phyloP scores from a whole-genome alignment of 2,329 filamentous ascomycete genomes.

The Monilinia laxa region DNA sequence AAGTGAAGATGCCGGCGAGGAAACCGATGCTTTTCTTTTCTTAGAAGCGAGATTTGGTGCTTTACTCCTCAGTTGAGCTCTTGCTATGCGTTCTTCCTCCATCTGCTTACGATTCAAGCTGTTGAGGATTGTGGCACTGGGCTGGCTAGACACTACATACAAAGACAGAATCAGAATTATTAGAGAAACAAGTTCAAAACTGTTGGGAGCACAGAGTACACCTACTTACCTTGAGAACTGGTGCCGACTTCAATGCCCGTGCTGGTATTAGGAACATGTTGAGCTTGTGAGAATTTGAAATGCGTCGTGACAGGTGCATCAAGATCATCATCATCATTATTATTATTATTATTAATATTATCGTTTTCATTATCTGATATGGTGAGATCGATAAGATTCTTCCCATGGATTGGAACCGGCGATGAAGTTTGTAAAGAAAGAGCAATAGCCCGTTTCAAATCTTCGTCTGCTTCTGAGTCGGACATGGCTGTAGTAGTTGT shows the following conservation, averaged over 20 bases:
- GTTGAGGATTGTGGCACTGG: neutral
- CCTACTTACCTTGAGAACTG: slow-evolving; percentile 12
- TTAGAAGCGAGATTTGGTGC: slow-evolving; percentile 46
- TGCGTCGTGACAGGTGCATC: slow-evolving; percentile 34
- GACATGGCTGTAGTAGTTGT: slow-evolving; percentile 31
- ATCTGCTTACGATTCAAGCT: slow-evolving; percentile 70
- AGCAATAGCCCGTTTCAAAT: slow-evolving; percentile 60
- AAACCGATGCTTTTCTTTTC: slow-evolving; percentile 41
- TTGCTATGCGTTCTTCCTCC: slow-evolving; percentile 78
- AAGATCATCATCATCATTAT: slow-evolving; percentile 37
- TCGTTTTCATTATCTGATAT: slow-evolving; percentile 39
- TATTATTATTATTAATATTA: too few relatives aligned
- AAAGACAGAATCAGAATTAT: slow-evolving; percentile 3
- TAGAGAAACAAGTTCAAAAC: too few relatives aligned
- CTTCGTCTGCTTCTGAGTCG: slow-evolving; percentile 47
- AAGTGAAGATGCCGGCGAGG: slow-evolving; percentile 22
- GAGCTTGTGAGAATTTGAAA: neutral
- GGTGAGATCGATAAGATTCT: slow-evolving; percentile 37
- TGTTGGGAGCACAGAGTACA: neutral
- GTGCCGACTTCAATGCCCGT: neutral
- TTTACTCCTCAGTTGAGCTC: slow-evolving; percentile 47
- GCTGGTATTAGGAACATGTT: neutral
- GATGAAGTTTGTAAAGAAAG: slow-evolving; percentile 48
- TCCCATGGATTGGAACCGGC: neutral
- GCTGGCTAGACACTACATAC: slow-evolving; percentile 2